These are phyloP conservation scores for Stephania cephalantha DNA, from an alignment of 164 flowering plant species.

Conservation along the genomic window DNA sequence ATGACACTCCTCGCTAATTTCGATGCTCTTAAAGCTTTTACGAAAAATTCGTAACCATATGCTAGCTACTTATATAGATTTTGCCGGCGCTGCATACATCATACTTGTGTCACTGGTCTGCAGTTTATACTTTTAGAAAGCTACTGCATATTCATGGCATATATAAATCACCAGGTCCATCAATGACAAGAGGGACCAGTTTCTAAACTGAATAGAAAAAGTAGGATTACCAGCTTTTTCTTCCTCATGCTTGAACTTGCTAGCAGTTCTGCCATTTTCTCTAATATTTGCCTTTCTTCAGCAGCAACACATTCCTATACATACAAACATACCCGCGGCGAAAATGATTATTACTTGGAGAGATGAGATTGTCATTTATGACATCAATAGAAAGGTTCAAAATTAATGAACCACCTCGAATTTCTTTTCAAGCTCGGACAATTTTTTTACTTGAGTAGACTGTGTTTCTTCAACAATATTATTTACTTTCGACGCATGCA, in stretches of 20 bases:
- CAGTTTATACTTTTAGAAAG: background rate
- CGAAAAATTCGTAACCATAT: background rate
- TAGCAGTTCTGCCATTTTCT: constrained; percentile 83
- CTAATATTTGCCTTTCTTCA: constrained; percentile 81
- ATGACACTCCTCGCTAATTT: background rate
- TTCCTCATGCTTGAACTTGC: constrained; percentile 59
- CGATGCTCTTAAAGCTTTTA: background rate
- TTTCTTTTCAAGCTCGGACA: constrained; percentile 79
- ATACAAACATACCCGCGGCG: background rate
- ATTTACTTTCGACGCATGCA: constrained; percentile 61
- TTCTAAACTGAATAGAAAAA: background rate
- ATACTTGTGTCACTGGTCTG: background rate
- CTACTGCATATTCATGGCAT: too few species aligned
- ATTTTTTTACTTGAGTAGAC: constrained; percentile 47
- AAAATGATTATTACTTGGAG: background rate
- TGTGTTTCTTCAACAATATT: constrained; percentile 78
- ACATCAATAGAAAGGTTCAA: background rate
- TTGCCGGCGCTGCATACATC: background rate
- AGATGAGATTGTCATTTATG: background rate
- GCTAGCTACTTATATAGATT: background rate
- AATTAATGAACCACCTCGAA: constrained; percentile 55
- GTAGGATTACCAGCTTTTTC: constrained; percentile 66
- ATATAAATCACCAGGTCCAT: too few species aligned
- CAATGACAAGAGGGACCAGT: background rate
- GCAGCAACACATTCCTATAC: constrained; percentile 83